A percentile compares a stretch with the other conserved stretches of the same genome.
These are phyloP conservation scores for Aquilaria sinensis DNA, from an alignment of 345 rosid genomes.

Conservation along the genomic window DNA sequence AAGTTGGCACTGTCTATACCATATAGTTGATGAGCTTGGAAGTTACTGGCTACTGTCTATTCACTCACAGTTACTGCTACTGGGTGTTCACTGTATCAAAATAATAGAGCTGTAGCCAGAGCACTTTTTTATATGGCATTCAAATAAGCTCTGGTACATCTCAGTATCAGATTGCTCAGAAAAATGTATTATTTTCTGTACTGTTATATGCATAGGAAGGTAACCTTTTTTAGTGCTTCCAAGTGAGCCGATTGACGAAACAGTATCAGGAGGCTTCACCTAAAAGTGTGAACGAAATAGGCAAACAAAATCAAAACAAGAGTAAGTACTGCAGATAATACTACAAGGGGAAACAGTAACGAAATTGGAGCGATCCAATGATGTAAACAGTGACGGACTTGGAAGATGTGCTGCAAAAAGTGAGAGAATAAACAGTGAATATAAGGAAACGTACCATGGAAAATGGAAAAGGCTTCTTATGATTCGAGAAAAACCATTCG, in stretches of 20 bases:
- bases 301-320: too few relatives aligned
- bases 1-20: slow-evolving; percentile 46
- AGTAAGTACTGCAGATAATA: too few relatives aligned
- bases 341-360: too few relatives aligned
- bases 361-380: too few relatives aligned
- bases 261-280: too few relatives aligned
- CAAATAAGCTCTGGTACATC: too few relatives aligned
- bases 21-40: slow-evolving; percentile 6
- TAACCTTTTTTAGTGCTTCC: too few relatives aligned
- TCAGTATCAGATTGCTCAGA: too few relatives aligned
- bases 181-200: background rate
- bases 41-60: background rate
- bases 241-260: too few relatives aligned
- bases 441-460: slow-evolving; percentile 6
- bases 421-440: slow-evolving; percentile 8
- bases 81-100: background rate
- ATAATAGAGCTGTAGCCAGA: too few relatives aligned
- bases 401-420: slow-evolving; percentile 22
- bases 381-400: slow-evolving; percentile 31
- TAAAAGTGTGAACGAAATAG: too few relatives aligned
- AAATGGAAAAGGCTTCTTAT: slow-evolving; percentile 15
- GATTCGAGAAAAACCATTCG: slow-evolving; percentile 29
- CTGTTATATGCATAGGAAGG: background rate
- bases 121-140: background rate
- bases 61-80: too few relatives aligned